A percentile compares a stretch with the other conserved stretches of the same genome.
Evolutionary conservation across 441 rosid genomes (phyloP).

Genomic region (Corymbia calophylla): DNA sequence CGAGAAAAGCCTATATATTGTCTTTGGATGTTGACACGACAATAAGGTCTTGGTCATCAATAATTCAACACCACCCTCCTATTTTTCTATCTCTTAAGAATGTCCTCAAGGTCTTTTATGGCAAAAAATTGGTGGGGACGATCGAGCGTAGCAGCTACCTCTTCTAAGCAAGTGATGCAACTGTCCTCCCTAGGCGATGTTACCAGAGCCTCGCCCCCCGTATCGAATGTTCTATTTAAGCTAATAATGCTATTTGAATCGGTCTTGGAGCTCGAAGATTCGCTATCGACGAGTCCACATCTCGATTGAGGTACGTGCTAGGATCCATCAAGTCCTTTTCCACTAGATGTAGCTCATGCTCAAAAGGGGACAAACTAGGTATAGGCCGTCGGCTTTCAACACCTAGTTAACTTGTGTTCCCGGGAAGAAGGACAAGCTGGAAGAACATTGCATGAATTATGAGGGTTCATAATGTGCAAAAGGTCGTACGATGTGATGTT

Average conservation of each 20-base stretch:
- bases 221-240: background rate
- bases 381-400: background rate
- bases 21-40: background rate
- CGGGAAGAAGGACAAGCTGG: background rate
- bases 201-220: background rate
- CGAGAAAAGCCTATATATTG: background rate
- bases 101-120: background rate
- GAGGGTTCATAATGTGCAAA: background rate
- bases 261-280: background rate
- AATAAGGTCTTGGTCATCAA: background rate
- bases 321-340: background rate
- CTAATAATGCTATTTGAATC: background rate
- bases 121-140: background rate
- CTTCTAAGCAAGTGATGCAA: background rate
- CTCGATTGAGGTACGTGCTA: background rate
- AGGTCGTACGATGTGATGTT: background rate
- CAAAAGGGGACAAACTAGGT: background rate
- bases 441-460: fast-evolving
- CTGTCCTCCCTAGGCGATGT: background rate
- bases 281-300: background rate
- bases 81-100: background rate
- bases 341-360: background rate
- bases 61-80: background rate
- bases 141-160: background rate
- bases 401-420: background rate